Evolutionary conservation across 352 stramenopile genomes (phyloP), one percentile per base, ranked within the genome.

Genomic region (Globisporangium barbulae): DNA sequence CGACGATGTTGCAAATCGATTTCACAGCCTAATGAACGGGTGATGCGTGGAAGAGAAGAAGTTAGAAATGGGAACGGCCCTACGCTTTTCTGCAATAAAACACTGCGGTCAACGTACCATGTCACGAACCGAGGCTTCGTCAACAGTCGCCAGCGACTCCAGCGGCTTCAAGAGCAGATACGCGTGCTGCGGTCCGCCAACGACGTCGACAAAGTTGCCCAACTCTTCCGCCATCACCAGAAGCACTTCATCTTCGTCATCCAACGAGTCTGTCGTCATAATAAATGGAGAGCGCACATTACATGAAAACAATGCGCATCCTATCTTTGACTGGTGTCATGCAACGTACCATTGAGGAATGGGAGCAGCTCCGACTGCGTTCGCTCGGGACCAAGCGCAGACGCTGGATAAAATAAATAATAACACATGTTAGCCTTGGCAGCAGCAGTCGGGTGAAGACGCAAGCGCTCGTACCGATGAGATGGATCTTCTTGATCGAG

Each of bases 201-300:
- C 85, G 42, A 96, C 79, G n/a, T 92, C 79, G 8, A 89, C 79
- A 37, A 98, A 93, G 58, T 80, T 91, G 58, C 89, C 92, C 9
- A 98, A 68, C 59, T 98, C 85, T 68, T 98, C 91, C 6, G 94
- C 94, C 79, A 98, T 96, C 42, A 95, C 93, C 53, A 98, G 70
- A 50, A 99, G 74, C 35, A 99, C 96, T 72, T 99, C 96, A 74
- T 99, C 98, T 69, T 99, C 97, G 64, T 99, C 97, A 68, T 99
- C 97, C 19, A 98, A 86, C 17, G 89, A 98, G 64, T 99, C 97
- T 94, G 74, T 45, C 49, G 64, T 22, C 28, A 41, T 31, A 0
- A 53, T 13, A 52, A n/a, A 42, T 19, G 17, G 15, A 52, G 21
- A 44, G 50, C n/a, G 21, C 25, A 6, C 7, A 61, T 45, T 35